These are phyloP conservation scores for Aspergillus sp. DNA, from an alignment of 2,329 filamentous ascomycete species.

Conservation along the genomic window DNA sequence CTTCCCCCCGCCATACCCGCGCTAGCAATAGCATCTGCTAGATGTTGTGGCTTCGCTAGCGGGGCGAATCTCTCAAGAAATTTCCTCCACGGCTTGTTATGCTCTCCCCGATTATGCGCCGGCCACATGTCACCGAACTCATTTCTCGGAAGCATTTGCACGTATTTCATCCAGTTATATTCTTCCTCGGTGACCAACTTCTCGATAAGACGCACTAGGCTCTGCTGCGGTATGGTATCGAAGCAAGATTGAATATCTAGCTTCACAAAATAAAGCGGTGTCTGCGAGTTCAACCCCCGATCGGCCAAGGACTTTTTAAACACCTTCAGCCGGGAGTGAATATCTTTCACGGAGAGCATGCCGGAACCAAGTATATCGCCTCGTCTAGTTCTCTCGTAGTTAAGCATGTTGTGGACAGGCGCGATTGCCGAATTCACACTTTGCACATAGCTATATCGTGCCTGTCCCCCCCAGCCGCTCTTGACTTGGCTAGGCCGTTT, in stretches of 20 bases:
- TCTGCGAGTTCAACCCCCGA: conserved; percentile 9
- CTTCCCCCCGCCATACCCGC: conserved; percentile 46
- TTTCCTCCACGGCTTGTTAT: conserved; percentile 35
- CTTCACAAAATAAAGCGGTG: conserved; percentile 82
- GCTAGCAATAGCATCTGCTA: conserved; percentile 47
- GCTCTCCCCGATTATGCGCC: conserved; percentile 7
- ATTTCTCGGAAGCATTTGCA: conserved; percentile 62
- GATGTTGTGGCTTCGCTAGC: conserved; percentile 42
- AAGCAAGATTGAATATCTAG: conserved; percentile 90
- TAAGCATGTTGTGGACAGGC: conserved; percentile 75
- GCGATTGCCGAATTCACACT: conserved; percentile 71
- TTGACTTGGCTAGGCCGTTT: conserved; percentile 60
- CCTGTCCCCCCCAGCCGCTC: conserved; percentile 51
- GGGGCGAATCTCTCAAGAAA: conserved; percentile 57
- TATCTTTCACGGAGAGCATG: conserved; percentile 76
- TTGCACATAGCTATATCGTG: conserved; percentile 50
- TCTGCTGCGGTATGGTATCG: conserved; percentile 86
- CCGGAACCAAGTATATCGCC: conserved; percentile 71
- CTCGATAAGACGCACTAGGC: conserved; percentile 67
- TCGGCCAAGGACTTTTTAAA: conserved; percentile 56
- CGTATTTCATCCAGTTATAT: conserved; percentile 74
- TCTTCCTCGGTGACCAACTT: conserved; percentile 55
- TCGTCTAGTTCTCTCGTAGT: conserved; percentile 66
- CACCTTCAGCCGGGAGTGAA: conserved; percentile 69
- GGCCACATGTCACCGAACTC: conserved; percentile 24